Evolutionary conservation across 1,284 basidiomycete genomes (phyloP).

Genomic region (Entoloma clypeatum): DNA sequence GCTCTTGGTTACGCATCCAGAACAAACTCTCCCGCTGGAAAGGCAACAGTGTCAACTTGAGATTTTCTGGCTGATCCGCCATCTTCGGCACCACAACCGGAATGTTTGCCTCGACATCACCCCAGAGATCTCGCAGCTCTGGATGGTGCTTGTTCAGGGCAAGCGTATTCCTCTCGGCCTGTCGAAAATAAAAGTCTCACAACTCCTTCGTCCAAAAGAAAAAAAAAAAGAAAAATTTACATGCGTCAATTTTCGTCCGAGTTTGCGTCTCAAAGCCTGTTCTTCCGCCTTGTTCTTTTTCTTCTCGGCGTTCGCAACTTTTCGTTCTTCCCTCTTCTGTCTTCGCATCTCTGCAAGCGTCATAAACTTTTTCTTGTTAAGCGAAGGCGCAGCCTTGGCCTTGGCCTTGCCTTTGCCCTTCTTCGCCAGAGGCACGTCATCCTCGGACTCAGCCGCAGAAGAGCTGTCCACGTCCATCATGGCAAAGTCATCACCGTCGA

Average conservation of each 20-base stretch:
- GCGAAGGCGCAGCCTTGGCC: slow-evolving; percentile 20
- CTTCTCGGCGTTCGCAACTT: slow-evolving; percentile 24
- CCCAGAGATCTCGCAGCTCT: slow-evolving; percentile 87
- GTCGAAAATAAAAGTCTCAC: slow-evolving; percentile 6
- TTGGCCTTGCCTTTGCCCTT: slow-evolving; percentile 33
- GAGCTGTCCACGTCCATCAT: slow-evolving; percentile 22
- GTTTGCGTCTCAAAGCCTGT: slow-evolving; percentile 41
- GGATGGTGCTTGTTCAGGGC: slow-evolving; percentile 64
- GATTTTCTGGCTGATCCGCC: slow-evolving; percentile 75
- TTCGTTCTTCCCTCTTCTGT: slow-evolving; percentile 27
- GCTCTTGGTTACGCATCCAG: slow-evolving; percentile 97
- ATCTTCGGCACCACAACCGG: slow-evolving; percentile 64
- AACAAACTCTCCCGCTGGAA: slow-evolving; percentile 91
- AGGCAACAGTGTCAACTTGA: slow-evolving; percentile 72
- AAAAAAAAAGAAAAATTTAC: slow-evolving; percentile 36
- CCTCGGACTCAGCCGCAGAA: slow-evolving; percentile 22
- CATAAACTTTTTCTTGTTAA: slow-evolving; percentile 33
- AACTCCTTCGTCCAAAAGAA: not conserved
- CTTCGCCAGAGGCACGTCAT: slow-evolving; percentile 16
- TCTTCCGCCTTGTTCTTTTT: slow-evolving; percentile 45
- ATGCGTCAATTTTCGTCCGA: slow-evolving; percentile 70
- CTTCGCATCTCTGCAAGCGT: slow-evolving; percentile 33
- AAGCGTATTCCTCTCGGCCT: slow-evolving; percentile 78
- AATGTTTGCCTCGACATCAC: slow-evolving; percentile 70
- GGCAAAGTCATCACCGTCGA: slow-evolving; percentile 32